Evolutionary conservation across 2,329 filamentous ascomycete genomes (phyloP), one percentile per base, ranked within the genome.

Genomic region (Colletotrichum tamarilloi): DNA sequence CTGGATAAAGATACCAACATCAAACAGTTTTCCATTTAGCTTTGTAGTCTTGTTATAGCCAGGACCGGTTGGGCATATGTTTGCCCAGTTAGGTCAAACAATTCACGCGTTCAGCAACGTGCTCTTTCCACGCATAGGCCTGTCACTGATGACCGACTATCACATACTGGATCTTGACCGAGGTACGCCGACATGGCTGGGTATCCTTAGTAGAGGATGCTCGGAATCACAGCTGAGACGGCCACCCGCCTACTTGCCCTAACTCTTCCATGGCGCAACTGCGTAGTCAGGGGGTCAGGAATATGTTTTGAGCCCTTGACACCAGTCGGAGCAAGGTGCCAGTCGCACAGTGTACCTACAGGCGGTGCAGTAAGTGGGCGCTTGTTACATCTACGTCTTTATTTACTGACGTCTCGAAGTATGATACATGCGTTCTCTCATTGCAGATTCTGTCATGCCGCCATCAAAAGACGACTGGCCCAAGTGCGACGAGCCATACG

Each of bases 1-100:
- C n/a, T 68, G 73, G 68, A 67, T 62, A 71, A 59, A 68, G 57
- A 75, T 70, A 60, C 42, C 42, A 56, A 52, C 59, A 64, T 69
- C 30, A 46, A 14, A 56, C 24, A 62, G 68, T 60, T 42, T 52
- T 53, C 24, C 32, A 62, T 56, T 35, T 62, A 42, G 9, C 38
- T 70, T 60, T 14, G 24, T 57, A 26, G 28, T 32, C 42, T 52
- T 35, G 28, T 32, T 14, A 49, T 73, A 59, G 49, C 42, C 28
- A 63, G 26, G 22, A 22, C 52, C 19, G 30, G 55, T 22, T 22
- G 26, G 26, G 49, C 62, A 56, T 52, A 12, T 38, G 14, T 22
- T 19, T 58, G n/a, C 53, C 16, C 8, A 46, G 32, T 42, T 12
- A 24, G 24, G 16, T 59, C 16, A 46, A 57, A n/a, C 62, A 42